A percentile compares a stretch with the other conserved stretches of the same genome.
Conservation (phyloP, 805 yeast species). For the Pichia nanzhaoensis region DNA sequence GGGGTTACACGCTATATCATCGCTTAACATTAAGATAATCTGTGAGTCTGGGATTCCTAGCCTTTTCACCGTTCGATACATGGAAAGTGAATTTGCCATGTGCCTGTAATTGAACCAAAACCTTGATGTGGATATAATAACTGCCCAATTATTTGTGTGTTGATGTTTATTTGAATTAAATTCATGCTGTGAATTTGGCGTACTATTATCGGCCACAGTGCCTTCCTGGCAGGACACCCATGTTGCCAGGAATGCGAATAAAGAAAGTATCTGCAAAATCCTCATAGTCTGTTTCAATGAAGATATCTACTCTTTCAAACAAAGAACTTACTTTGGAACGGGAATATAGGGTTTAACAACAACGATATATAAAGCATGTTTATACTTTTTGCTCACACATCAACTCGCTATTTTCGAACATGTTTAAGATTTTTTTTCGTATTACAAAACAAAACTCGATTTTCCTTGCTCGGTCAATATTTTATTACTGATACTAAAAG, state of each 20-base stretch:
- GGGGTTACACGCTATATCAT: constrained; percentile 95
- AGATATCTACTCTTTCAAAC: too few relatives aligned
- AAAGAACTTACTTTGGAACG: too few relatives aligned
- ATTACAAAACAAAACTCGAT: too few relatives aligned
- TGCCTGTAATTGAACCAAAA: constrained; percentile 99
- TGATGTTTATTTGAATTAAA: constrained; percentile 5
- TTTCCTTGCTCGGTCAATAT: too few relatives aligned
- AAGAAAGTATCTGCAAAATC: neutral
- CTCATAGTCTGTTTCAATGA: too few relatives aligned
- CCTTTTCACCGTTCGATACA: constrained; percentile 93
- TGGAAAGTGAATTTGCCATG: constrained; percentile 90
- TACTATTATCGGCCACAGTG: neutral
- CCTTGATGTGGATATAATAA: constrained; percentile 87
- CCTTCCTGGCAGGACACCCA: neutral
- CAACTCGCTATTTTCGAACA: too few relatives aligned
- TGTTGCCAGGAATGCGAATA: neutral
- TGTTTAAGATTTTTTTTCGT: too few relatives aligned
- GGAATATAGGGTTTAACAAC: too few relatives aligned
- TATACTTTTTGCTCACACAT: too few relatives aligned
- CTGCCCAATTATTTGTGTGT: constrained; percentile 75
- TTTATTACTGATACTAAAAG: too few relatives aligned
- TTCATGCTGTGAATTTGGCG: neutral
- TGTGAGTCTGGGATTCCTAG: constrained; percentile 97
- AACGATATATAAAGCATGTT: too few relatives aligned
- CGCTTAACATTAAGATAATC: constrained; percentile 91